These are phyloP conservation scores for Cynara cardunculus DNA, from an alignment of 129 eudicot genomes.

Conservation along the genomic window DNA sequence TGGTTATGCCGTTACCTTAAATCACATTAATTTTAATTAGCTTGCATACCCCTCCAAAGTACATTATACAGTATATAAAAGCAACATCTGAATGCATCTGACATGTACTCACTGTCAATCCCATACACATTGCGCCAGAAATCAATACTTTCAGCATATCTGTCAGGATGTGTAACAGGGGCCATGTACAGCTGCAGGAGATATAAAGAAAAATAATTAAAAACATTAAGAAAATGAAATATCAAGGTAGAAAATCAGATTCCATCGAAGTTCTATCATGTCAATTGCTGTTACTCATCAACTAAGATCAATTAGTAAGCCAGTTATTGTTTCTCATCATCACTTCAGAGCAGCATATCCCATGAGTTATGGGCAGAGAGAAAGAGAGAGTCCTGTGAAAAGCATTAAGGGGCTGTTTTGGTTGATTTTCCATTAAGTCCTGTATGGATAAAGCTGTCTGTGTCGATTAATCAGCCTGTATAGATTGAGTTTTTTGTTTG, in stretches of 20 bases:
- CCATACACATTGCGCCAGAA: conserved; percentile 99
- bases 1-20: not conserved
- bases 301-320: not conserved
- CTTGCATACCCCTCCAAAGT: not conserved
- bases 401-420: no score
- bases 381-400: no score
- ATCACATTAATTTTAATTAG: no score
- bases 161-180: conserved; percentile 87
- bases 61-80: not conserved
- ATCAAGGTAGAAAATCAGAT: not conserved
- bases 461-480: no score
- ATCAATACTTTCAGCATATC: conserved; percentile 81
- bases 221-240: not conserved
- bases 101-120: conserved; percentile 75
- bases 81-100: not conserved
- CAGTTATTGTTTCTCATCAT: no score
- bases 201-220: not conserved
- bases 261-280: no score
- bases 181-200: conserved; percentile 83
- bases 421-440: no score
- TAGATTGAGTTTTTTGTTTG: no score
- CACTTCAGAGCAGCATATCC: no score
- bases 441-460: no score
- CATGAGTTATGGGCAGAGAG: no score
- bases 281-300: not conserved